phyloP scores from a whole-genome alignment of 768 basidiomycete species.

The Suillus tomentosus region DNA sequence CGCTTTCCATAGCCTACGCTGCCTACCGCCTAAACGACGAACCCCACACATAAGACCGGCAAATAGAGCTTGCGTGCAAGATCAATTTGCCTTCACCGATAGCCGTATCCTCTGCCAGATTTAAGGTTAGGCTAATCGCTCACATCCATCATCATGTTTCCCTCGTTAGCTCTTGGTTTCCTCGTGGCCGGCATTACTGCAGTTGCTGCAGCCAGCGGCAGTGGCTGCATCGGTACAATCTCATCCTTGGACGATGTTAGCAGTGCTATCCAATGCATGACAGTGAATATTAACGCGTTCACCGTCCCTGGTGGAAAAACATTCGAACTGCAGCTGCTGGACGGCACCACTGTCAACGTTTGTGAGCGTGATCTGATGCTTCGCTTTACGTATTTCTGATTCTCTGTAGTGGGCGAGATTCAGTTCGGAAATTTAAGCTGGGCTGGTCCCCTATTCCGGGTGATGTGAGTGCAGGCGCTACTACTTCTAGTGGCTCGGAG shows the following conservation, averaged over 20 bases:
- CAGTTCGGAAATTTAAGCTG: slow-evolving; percentile 53
- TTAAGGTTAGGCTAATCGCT: not conserved
- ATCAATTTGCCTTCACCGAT: not conserved
- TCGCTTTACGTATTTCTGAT: not conserved
- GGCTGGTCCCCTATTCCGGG: slow-evolving; percentile 55
- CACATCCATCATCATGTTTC: slow-evolving; percentile 13
- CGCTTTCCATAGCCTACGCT: too few species aligned
- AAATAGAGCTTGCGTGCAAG: not conserved
- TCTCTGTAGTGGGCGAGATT: slow-evolving; percentile 54
- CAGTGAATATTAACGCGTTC: slow-evolving; percentile 57
- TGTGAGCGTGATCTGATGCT: slow-evolving; percentile 37
- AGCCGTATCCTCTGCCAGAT: not conserved
- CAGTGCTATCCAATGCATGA: slow-evolving; percentile 55
- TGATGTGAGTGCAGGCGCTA: slow-evolving; percentile 39
- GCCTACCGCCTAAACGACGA: not conserved
- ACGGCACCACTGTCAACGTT: slow-evolving; percentile 59
- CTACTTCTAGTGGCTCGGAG: not conserved
- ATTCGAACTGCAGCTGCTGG: slow-evolving; percentile 46
- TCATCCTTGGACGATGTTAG: slow-evolving; percentile 52
- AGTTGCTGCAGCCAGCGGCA: slow-evolving; percentile 14
- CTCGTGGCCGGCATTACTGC: slow-evolving; percentile 22
- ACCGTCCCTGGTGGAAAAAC: slow-evolving; percentile 57
- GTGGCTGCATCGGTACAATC: slow-evolving; percentile 52
- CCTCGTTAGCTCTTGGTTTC: slow-evolving; percentile 16
- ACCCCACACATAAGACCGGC: not conserved